These are phyloP conservation scores for Rhododendron ferrugineum DNA, from an alignment of 148 eudicot species.

Conservation along the genomic window DNA sequence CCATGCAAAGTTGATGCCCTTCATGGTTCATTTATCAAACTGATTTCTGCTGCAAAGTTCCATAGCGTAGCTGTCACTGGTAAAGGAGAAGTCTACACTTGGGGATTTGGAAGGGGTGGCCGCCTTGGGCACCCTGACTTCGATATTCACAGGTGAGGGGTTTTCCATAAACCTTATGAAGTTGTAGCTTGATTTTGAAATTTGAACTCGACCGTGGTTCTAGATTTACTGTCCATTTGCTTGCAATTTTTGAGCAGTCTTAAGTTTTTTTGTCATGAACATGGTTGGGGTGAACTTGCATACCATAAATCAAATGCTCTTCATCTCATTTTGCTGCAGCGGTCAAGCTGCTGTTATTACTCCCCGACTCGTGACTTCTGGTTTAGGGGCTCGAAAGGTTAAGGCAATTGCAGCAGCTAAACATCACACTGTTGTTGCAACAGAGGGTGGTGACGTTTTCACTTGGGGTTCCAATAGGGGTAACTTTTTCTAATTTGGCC, in stretches of 20 bases:
- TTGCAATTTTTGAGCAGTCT: background rate
- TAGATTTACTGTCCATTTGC: background rate
- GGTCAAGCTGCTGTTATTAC: slow-evolving; percentile 99
- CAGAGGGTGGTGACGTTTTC: slow-evolving; percentile 92
- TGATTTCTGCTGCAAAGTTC: slow-evolving; percentile 84
- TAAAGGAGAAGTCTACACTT: slow-evolving; percentile 83
- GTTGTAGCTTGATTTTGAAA: background rate
- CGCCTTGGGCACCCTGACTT: slow-evolving; percentile 99
- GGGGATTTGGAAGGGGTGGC: slow-evolving; percentile 99
- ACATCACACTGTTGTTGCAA: slow-evolving; percentile 89
- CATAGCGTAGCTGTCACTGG: slow-evolving; percentile 92
- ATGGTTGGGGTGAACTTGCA: slow-evolving; percentile 6
- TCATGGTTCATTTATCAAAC: slow-evolving; percentile 68
- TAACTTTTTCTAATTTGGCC: slow-evolving; percentile 15
- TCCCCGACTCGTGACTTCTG: slow-evolving; percentile 79
- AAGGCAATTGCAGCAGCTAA: slow-evolving; percentile 95
- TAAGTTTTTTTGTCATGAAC: background rate
- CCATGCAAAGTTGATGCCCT: slow-evolving; percentile 95
- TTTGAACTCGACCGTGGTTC: background rate
- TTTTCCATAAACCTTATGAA: background rate
- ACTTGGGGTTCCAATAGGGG: slow-evolving; percentile 99
- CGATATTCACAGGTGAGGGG: slow-evolving; percentile 84
- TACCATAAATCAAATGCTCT: slow-evolving; percentile 5
- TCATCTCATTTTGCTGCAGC: slow-evolving; percentile 40
- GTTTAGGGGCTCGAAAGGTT: slow-evolving; percentile 87